phyloP scores from a whole-genome alignment of 352 stramenopile genomes.

The Phytophthora sp. region DNA sequence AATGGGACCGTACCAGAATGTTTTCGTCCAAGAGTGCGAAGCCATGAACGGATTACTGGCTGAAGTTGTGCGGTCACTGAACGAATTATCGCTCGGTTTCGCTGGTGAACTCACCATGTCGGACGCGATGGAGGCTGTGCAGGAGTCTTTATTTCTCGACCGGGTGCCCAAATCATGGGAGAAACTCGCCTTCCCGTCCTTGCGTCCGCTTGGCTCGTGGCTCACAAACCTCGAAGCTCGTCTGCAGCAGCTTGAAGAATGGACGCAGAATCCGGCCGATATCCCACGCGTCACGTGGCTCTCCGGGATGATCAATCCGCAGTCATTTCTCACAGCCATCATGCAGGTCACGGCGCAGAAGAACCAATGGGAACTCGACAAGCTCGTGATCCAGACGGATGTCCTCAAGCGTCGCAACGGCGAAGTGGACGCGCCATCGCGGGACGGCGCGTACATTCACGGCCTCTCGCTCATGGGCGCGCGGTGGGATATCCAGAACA shows the following conservation, averaged over 20 bases:
- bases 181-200: constrained; percentile 94
- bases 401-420: constrained; percentile 94
- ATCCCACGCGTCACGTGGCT: constrained; percentile 97
- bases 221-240: constrained; percentile 93
- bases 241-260: constrained; percentile 95
- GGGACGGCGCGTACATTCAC: constrained; percentile 96
- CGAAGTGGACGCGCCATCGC: constrained; percentile 89
- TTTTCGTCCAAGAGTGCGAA: constrained; percentile 98
- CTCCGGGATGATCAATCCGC: constrained; percentile 95
- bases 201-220: constrained; percentile 93
- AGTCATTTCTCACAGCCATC: constrained; percentile 97
- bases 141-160: constrained; percentile 94
- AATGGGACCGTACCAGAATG: constrained; percentile 95
- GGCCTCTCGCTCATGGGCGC: constrained; percentile 96
- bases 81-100: constrained; percentile 97
- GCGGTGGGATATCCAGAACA: constrained; percentile 92
- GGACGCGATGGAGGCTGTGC: constrained; percentile 96
- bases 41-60: constrained; percentile 96
- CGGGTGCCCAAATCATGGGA: constrained; percentile 94
- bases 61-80: constrained; percentile 96
- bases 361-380: constrained; percentile 97
- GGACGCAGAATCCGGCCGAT: constrained; percentile 95
- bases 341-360: constrained; percentile 98
- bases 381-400: constrained; percentile 97
- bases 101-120: constrained; percentile 98